Evolutionary conservation across 140 eudicot species (phyloP), one percentile per base, ranked within the genome.

Genomic region (Anethum foeniculum): DNA sequence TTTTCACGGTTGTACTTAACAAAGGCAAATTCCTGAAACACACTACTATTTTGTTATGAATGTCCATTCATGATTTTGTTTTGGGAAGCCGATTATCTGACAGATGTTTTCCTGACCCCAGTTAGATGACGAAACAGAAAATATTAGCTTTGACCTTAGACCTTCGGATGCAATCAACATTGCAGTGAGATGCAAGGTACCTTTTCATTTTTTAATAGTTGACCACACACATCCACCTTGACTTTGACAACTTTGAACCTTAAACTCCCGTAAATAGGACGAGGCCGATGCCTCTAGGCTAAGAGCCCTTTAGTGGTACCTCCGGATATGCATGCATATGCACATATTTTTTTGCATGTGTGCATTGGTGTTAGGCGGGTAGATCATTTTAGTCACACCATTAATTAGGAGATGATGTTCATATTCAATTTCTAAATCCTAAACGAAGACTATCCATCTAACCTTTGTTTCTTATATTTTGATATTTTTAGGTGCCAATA

Each of bases 151-250:
- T 86, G 99, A 95, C 79, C 91, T 92, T 65, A 94, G 97, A 18
- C 99, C 99, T 27, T 95, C 99, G 6, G 99, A 95, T 87, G 99
- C 99, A 82, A 95, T 95, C 44, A 95, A 95, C 75, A 95, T 95
- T 75, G 99, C 99, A 71, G 97, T 95, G 78, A 89, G 97, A 88
- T 92, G 96, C 93, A 89, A 94, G 97, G 98, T 94, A 89, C 25
- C 74, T 68, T 30, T 47, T 13, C 2, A 47, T 3, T 16, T 51
- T 51, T 51, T 51, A 19, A 51, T 1, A 54, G 62, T 19, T 54
- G 27, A 54, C 23, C 27, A 6, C n/a, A 19, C 58, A 54, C 10
- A 54, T 54, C 10, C 0, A 54, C 62, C 62, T 54, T 54, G 52
- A 18, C 62, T 54, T 54, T 19, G 62, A 54, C 62, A 54, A 21